Evolutionary conservation across 129 eudicot species (phyloP).

Genomic region (Silybum marianum): DNA sequence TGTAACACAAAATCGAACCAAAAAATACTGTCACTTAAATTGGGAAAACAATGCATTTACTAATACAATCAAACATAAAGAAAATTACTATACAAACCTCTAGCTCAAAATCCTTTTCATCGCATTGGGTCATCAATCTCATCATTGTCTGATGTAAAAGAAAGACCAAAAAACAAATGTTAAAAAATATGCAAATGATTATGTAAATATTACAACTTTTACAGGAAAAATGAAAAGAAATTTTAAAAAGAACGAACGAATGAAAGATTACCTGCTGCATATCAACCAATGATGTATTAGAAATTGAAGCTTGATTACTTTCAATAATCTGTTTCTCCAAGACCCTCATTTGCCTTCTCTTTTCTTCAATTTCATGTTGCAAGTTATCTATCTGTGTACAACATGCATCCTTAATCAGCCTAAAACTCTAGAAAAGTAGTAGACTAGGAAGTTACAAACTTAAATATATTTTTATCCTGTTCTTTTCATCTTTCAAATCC

Average conservation of each 20-base stretch:
- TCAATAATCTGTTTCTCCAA: slow-evolving; percentile 84
- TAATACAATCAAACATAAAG: not conserved
- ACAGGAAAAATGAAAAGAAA: not conserved
- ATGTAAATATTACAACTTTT: not conserved
- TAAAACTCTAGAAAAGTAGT: not conserved
- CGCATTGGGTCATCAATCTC: slow-evolving; percentile 82
- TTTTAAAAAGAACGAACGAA: not conserved
- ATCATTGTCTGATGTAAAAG: slow-evolving; percentile 52
- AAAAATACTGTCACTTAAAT: not conserved
- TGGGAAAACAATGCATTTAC: not conserved
- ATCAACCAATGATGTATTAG: slow-evolving; percentile 80
- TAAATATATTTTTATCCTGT: not conserved
- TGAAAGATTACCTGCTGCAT: slow-evolving; percentile 80
- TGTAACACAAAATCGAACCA: not conserved
- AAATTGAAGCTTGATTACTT: slow-evolving; percentile 79
- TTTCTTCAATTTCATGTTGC: slow-evolving; percentile 88
- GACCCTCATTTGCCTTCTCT: slow-evolving; percentile 83
- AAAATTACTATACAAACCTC: slow-evolving; percentile 56
- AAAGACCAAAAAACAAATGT: not conserved
- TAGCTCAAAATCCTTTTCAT: slow-evolving; percentile 85
- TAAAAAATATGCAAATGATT: not conserved
- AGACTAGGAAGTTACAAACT: not conserved
- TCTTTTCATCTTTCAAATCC: not conserved
- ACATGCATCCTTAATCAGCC: not conserved
- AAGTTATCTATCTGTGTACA: slow-evolving; percentile 65